Conservation (phyloP, 352 stramenopile species). For the Phytophthora aleatoria region DNA sequence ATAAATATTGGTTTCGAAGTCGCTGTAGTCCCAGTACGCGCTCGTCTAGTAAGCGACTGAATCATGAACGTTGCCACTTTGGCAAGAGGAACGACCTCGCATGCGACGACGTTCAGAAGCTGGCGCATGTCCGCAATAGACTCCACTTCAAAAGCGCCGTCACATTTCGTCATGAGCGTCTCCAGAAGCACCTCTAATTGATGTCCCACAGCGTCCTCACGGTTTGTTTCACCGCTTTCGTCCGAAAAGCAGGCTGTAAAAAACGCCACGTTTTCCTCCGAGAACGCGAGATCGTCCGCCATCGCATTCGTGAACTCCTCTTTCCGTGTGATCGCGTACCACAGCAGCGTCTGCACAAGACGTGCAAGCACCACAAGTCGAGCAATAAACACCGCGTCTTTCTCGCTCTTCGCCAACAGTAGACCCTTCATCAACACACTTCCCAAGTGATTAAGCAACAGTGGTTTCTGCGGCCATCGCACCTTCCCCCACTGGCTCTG, state of each 20-base stretch:
- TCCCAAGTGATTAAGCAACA: constrained; percentile 76
- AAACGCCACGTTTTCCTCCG: constrained; percentile 55
- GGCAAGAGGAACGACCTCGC: constrained; percentile 73
- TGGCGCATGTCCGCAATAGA: constrained; percentile 43
- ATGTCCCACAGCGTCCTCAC: constrained; percentile 30
- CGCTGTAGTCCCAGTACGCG: constrained; percentile 11
- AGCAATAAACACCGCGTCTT: constrained; percentile 65
- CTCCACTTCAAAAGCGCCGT: constrained; percentile 36
- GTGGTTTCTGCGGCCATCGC: constrained; percentile 72
- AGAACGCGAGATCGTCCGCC: constrained; percentile 57
- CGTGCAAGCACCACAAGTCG: constrained; percentile 72
- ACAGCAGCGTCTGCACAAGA: constrained; percentile 78
- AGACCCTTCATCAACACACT: constrained; percentile 77
- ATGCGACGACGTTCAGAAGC: constrained; percentile 77
- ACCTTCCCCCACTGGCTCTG: constrained; percentile 87
- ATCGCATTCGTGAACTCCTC: constrained; percentile 68
- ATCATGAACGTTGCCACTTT: constrained; percentile 75
- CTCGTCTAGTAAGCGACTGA: constrained; percentile 35
- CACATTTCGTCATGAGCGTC: constrained; percentile 35
- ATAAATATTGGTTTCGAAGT: constrained; percentile 69
- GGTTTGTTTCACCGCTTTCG: constrained; percentile 16
- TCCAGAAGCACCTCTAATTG: constrained; percentile 40
- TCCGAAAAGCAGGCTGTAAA: constrained; percentile 59
- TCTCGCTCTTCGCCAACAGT: constrained; percentile 55
- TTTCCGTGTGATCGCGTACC: constrained; percentile 67